Evolutionary conservation across 2,329 filamentous ascomycete species (phyloP).

Genomic region (Aspergillus terreus): DNA sequence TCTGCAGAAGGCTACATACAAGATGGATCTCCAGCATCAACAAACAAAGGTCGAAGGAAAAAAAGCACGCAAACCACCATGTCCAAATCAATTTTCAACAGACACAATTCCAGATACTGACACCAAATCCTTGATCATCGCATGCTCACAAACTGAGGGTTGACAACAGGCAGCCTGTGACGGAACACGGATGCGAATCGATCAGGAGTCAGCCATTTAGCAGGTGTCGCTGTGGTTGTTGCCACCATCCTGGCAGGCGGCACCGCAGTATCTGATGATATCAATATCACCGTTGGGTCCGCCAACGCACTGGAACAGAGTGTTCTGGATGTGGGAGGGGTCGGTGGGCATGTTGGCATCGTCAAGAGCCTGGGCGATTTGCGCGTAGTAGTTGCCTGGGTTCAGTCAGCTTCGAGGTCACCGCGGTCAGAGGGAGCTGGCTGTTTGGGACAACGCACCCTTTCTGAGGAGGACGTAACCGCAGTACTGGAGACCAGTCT

Average conservation of each 20-base stretch:
- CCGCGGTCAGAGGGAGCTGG: no score
- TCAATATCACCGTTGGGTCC: neutral
- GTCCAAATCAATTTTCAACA: no score
- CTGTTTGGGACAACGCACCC: neutral
- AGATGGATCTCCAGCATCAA: no score
- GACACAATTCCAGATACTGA: no score
- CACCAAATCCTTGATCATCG: no score
- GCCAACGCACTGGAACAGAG: conserved; percentile 1
- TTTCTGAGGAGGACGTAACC: neutral
- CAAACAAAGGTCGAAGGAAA: no score
- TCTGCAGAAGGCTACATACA: no score
- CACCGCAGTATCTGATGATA: neutral
- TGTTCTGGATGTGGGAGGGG: neutral
- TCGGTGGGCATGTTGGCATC: neutral
- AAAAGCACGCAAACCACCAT: no score
- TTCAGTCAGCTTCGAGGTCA: neutral
- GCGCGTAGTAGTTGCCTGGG: neutral
- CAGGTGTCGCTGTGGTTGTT: conserved; percentile 1
- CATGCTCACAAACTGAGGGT: no score
- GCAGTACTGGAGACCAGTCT: neutral
- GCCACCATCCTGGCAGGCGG: neutral
- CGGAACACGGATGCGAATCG: no score
- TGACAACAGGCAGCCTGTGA: no score
- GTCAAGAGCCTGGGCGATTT: neutral
- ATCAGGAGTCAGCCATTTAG: neutral